Conservation (phyloP, 2,329 filamentous ascomycete genomes). For the Diaporthe ilicicola region DNA sequence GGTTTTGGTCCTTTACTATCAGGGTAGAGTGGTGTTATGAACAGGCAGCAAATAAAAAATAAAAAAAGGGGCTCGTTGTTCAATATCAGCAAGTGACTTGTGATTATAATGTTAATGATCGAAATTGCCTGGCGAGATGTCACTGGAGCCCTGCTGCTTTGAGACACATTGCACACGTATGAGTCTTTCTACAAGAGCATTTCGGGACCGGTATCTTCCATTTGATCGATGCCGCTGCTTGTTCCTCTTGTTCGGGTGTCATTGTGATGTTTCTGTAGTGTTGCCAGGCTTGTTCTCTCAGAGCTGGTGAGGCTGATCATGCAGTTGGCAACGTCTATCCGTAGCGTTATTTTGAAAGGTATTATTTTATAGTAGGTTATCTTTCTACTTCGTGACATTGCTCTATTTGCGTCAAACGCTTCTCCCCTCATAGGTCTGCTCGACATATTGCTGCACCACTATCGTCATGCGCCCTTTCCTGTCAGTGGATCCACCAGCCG, state of each 20-base stretch:
- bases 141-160: neutral
- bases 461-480: slow-evolving; percentile 9
- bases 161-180: neutral
- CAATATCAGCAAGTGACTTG: neutral
- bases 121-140: neutral
- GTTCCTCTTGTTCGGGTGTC: no score
- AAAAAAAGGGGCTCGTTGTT: no score
- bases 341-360: no score
- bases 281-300: no score
- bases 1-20: neutral
- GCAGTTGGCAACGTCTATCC: no score
- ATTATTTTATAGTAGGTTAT: no score
- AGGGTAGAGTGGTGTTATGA: neutral
- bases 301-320: no score
- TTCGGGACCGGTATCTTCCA: neutral
- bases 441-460: slow-evolving; percentile 4
- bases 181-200: neutral
- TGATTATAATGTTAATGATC: neutral
- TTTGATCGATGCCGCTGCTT: neutral
- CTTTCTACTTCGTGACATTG: no score
- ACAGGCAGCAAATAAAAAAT: slow-evolving; percentile 5
- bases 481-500: neutral
- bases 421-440: slow-evolving; percentile 12
- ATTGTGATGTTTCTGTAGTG: no score
- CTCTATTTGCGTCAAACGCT: neutral